phyloP scores from a whole-genome alignment of 2,329 filamentous ascomycete species.

The Aspergillus quadricinctus region DNA sequence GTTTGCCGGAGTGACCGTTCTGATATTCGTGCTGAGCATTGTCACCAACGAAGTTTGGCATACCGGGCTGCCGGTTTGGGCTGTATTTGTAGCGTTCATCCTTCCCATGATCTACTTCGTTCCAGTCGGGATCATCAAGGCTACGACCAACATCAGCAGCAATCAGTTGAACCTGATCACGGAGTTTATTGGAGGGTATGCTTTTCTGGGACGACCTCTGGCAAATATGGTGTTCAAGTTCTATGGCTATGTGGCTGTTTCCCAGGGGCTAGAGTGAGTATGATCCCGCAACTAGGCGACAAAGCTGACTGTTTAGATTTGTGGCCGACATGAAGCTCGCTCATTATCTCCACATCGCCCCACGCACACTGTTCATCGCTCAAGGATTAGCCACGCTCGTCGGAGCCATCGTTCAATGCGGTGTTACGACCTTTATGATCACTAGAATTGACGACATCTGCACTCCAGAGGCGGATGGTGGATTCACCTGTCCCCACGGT shows the following conservation, averaged over 20 bases:
- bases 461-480: constrained; percentile 54
- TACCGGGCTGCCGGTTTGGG: constrained; percentile 45
- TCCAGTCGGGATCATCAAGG: constrained; percentile 47
- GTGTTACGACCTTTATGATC: constrained; percentile 48
- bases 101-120: constrained; percentile 46
- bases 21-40: constrained; percentile 35
- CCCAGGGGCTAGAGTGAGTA: constrained; percentile 51
- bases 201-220: constrained; percentile 44
- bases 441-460: constrained; percentile 46
- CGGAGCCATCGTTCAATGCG: constrained; percentile 47
- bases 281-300: neutral
- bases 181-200: constrained; percentile 48
- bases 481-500: constrained; percentile 56
- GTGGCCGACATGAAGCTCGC: constrained; percentile 62
- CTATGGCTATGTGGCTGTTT: constrained; percentile 64
- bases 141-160: constrained; percentile 46
- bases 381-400: constrained; percentile 50
- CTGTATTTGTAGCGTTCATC: constrained; percentile 42
- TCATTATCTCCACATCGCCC: constrained; percentile 48
- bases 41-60: constrained; percentile 42
- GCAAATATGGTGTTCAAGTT: constrained; percentile 65
- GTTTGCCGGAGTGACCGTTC: constrained; percentile 37
- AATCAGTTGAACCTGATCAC: constrained; percentile 47
- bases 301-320: constrained; percentile 44
- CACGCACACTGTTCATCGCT: constrained; percentile 47